Evolutionary conservation across 2,329 filamentous ascomycete genomes (phyloP), one percentile per base, ranked within the genome.

Genomic region (Acephala macrosclerotiorum): DNA sequence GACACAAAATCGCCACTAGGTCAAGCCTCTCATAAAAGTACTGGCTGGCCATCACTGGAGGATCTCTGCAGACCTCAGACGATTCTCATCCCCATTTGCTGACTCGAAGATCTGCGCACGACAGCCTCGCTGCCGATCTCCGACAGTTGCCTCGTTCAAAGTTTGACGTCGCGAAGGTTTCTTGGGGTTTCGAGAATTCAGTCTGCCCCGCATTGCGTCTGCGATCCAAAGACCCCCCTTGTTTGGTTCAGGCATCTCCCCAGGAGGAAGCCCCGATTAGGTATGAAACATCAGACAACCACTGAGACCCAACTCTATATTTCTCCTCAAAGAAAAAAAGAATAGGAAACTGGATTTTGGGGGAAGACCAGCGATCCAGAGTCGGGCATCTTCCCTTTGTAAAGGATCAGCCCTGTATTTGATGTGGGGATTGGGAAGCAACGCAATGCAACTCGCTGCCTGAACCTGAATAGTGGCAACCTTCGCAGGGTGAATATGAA

Each of bases 61-160:
- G 49, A 53, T 53, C 49, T 29, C 8, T 11, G 22, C n/a, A n/a
- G n/a, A n/a, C n/a, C 22, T 20, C 25, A 16, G 49, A 12, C 22
- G 5, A 6, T 26, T 51, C 49, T 49, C 14, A 18, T 2, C 49
- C 33, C 25, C 49, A 53, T 53, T 33, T 29, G 49, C 25, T 53
- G 49, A 53, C 49, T 53, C 14, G 22, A n/a, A 14, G 49, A 53
- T 53, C 49, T 53, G 26, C 49, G 25, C 45, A 2, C 18, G 49
- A 22, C 49, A 53, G 49, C 49, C 49, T 53, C 16, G 49, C 49
- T n/a, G 49, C 25, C 49, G 49, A 53, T 53, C 26, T 49, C 45
- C 45, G n/a, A 29, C 14, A 26, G 14, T n/a, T 33, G 49, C 49
- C 49, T 53, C 49, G 49, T 9, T 26, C 25, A 18, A 33, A 33